Percentiles rank a stretch among this genome's conserved stretches.
Conservation (phyloP, 495 filamentous ascomycete species). For the Annulohypoxylon maeteangense region DNA sequence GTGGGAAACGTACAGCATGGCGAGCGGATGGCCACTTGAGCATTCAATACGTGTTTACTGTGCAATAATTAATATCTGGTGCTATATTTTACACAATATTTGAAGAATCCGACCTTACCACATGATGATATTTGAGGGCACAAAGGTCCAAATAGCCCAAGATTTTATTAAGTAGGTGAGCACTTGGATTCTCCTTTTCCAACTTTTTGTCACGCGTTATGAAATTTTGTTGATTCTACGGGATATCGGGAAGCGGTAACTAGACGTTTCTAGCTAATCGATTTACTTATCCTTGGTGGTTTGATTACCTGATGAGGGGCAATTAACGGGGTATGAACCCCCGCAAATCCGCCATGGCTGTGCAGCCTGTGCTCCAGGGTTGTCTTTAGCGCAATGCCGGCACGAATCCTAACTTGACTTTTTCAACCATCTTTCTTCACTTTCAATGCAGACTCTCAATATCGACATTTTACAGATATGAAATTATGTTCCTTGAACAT, state of each 20-base stretch:
- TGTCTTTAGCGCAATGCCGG: not conserved
- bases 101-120: constrained; percentile 34
- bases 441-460: too few relatives aligned
- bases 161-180: not conserved
- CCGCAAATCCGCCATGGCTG: not conserved
- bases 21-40: constrained; percentile 94
- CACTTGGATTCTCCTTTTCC: not conserved
- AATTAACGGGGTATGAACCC: not conserved
- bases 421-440: too few relatives aligned
- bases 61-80: constrained; percentile 1
- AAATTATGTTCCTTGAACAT: too few relatives aligned
- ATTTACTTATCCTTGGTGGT: not conserved
- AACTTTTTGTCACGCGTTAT: not conserved
- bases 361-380: not conserved
- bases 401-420: too few relatives aligned
- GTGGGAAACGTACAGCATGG: constrained; percentile 79
- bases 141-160: not conserved
- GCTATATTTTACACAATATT: not conserved
- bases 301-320: constrained; percentile 9
- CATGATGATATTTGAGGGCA: constrained; percentile 23
- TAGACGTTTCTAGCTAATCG: not conserved
- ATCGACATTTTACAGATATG: too few relatives aligned
- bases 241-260: not conserved
- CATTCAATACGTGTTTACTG: constrained; percentile 96
- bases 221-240: not conserved